phyloP scores from a whole-genome alignment of 331 rosid genomes.

The Ulmus americana region DNA sequence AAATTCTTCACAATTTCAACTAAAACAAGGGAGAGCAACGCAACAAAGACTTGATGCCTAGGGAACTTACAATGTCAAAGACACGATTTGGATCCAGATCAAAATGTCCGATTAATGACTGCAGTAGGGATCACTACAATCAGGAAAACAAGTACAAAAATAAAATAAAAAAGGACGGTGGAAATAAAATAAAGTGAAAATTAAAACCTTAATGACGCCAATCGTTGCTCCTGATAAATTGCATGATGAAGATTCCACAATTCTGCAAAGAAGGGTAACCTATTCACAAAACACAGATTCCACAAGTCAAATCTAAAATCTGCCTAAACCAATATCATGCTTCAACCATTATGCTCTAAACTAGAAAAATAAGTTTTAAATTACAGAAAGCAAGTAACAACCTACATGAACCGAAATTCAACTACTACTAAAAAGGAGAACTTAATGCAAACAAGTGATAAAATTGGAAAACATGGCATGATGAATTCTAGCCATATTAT shows the following conservation, averaged over 20 bases:
- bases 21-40: neutral
- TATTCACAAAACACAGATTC: slow-evolving; percentile 29
- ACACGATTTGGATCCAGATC: slow-evolving; percentile 98
- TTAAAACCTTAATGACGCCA: slow-evolving; percentile 85
- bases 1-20: slow-evolving; percentile 4
- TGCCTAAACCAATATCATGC: slow-evolving; percentile 7
- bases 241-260: slow-evolving; percentile 48
- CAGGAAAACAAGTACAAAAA: slow-evolving; percentile 29
- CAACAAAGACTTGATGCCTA: neutral
- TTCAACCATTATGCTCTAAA: slow-evolving; percentile 8
- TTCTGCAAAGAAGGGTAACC: slow-evolving; percentile 91
- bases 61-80: slow-evolving; percentile 79
- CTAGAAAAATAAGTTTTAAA: neutral
- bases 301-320: slow-evolving; percentile 18
- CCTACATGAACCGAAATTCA: neutral
- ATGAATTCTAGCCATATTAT: too few species aligned
- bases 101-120: slow-evolving; percentile 97
- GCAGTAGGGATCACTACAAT: slow-evolving; percentile 38
- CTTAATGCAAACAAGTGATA: too few species aligned
- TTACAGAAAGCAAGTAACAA: neutral
- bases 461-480: too few species aligned
- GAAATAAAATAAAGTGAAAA: slow-evolving; percentile 17
- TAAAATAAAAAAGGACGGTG: neutral
- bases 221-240: slow-evolving; percentile 65
- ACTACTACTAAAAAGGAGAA: too few species aligned